A percentile compares a stretch with the other conserved stretches of the same genome.
Evolutionary conservation across 495 filamentous ascomycete species (phyloP).

Genomic region (Podospora fimiseda): DNA sequence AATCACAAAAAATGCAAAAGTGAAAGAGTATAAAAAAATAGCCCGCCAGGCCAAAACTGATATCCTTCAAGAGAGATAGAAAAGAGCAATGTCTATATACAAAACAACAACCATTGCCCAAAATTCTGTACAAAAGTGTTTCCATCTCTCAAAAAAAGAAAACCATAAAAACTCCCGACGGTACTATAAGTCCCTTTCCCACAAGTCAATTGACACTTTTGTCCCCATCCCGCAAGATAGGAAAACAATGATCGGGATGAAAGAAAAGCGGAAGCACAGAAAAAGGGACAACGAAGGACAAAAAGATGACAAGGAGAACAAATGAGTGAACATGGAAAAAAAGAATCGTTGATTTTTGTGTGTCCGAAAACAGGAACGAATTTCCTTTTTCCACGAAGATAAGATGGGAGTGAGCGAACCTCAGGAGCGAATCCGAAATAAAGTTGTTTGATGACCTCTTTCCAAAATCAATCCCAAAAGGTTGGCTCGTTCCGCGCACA

Average conservation of each 20-base stretch:
- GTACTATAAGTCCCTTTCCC: not conserved
- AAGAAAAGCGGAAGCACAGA: not conserved
- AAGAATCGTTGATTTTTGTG: not conserved
- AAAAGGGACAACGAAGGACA: not conserved
- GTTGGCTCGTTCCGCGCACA: not conserved
- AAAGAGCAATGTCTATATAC: not conserved
- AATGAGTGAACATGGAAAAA: not conserved
- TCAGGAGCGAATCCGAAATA: not conserved
- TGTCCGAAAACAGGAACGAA: not conserved
- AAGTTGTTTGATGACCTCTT: not conserved
- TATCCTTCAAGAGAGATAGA: not conserved
- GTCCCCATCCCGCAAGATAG: not conserved
- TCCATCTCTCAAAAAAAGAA: conserved; percentile 6
- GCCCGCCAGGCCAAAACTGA: conserved; percentile 3
- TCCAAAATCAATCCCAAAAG: not conserved
- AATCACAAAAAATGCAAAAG: not conserved
- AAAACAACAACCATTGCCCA: not conserved
- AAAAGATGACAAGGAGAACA: not conserved
- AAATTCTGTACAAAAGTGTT: conserved; percentile 1
- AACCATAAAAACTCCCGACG: not conserved
- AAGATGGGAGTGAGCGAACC: not conserved
- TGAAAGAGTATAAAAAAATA: not conserved
- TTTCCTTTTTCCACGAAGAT: not conserved
- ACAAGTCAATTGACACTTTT: not conserved
- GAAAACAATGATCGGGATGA: conserved; percentile 1